A percentile compares a stretch with the other conserved stretches of the same genome.
These are phyloP conservation scores for Phytophthora pluvialis DNA, from an alignment of 352 stramenopile genomes.

Conservation along the genomic window DNA sequence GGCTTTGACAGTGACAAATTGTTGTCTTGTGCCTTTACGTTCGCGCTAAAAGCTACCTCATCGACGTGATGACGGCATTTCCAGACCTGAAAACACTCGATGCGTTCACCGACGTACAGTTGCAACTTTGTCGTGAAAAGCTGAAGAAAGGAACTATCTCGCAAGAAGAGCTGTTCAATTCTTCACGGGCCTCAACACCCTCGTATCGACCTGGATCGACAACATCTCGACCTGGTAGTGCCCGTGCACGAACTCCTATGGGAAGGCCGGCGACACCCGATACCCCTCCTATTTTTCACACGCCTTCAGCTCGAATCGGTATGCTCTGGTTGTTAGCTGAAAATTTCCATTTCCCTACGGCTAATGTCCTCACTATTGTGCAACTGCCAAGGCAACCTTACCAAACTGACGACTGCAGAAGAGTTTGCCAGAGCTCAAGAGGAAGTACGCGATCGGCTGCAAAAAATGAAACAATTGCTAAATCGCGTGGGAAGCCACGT, in stretches of 20 bases:
- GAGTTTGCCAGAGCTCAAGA: slow-evolving; percentile 61
- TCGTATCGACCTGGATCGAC: slow-evolving; percentile 37
- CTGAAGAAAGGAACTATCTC: slow-evolving; percentile 50
- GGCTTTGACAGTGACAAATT: not conserved
- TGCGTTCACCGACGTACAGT: slow-evolving; percentile 51
- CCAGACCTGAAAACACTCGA: slow-evolving; percentile 73
- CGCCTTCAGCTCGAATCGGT: slow-evolving; percentile 56
- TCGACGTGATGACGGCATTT: slow-evolving; percentile 49
- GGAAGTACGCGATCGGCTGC: slow-evolving; percentile 55
- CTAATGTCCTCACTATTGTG: not conserved
- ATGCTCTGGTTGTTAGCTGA: not conserved
- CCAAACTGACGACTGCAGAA: slow-evolving; percentile 49
- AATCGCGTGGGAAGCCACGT: slow-evolving; percentile 37
- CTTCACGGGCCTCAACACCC: slow-evolving; percentile 45
- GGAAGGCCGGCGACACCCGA: slow-evolving; percentile 44
- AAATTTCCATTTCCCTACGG: not conserved
- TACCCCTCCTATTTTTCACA: slow-evolving; percentile 54
- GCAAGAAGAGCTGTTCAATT: slow-evolving; percentile 39
- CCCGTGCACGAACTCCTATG: slow-evolving; percentile 37
- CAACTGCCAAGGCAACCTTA: slow-evolving; percentile 40
- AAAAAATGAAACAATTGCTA: slow-evolving; percentile 68
- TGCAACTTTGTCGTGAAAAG: slow-evolving; percentile 52
- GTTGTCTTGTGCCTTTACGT: not conserved
- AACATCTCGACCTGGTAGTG: slow-evolving; percentile 45
- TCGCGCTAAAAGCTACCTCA: slow-evolving; percentile 50